Percentiles rank a stretch among this genome's conserved stretches.
These are phyloP conservation scores for Trichoderma erinaceum DNA, from an alignment of 495 filamentous ascomycete genomes.

Conservation along the genomic window DNA sequence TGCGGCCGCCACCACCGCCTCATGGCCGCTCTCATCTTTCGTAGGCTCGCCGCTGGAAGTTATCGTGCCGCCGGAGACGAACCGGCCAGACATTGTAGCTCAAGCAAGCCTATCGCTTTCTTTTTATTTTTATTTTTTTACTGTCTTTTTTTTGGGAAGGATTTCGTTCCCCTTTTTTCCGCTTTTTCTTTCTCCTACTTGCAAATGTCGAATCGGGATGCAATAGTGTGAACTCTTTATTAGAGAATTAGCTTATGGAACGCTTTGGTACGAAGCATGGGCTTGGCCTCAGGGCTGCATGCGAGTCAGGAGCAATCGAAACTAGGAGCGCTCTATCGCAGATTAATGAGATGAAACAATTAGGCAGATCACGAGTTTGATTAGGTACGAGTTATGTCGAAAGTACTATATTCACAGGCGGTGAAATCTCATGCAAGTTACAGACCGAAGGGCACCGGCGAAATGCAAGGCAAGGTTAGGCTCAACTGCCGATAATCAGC, in stretches of 20 bases:
- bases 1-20: conserved; percentile 13
- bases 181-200: too few species aligned
- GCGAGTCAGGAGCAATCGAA: background rate
- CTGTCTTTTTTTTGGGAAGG: background rate
- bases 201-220: too few species aligned
- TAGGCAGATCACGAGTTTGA: background rate
- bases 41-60: conserved; percentile 41
- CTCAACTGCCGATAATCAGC: background rate
- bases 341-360: background rate
- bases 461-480: background rate
- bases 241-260: too few species aligned
- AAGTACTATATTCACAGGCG: background rate
- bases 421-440: background rate
- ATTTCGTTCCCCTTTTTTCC: background rate
- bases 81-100: conserved; percentile 68
- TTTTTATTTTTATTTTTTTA: background rate
- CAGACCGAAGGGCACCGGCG: background rate
- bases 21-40: conserved; percentile 9
- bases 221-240: too few species aligned
- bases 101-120: background rate
- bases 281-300: too few species aligned
- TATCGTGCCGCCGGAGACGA: conserved; percentile 79
- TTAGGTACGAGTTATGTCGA: background rate
- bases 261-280: too few species aligned
- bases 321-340: background rate